Base-by-base conservation (phyloP, 2,329 filamentous ascomycete genomes). In the Sclerotinia trifoliorum region DNA sequence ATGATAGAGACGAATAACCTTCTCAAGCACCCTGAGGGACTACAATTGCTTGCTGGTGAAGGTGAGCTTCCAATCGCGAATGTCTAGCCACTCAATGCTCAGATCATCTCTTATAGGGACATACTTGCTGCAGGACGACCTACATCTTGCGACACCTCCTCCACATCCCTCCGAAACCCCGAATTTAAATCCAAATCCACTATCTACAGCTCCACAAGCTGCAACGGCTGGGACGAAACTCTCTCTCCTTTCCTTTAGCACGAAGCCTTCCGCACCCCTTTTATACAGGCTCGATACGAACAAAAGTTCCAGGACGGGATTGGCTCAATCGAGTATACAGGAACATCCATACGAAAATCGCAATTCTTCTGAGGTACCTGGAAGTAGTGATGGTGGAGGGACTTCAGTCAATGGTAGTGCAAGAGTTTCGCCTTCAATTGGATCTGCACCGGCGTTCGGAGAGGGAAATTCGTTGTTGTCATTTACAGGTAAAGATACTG, bases 1-100 rank as follows among this genome's bases (percentile, higher is more conserved):
- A 87, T 96, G 79, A 90, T 97, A 76, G 95, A 99, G 84, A 97
- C 94, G 66, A 96, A 95, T 80, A 99, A 98, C 78, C 90, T 88
- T 51, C 82, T 99, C 70, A 88, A 87, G 68, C 90, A 91, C 75
- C 94, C 92, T 32, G 88, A 88, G 48, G 92, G 92, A 32, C 94
- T 97, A 75, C 92, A 96, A 78, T 89, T 99, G 73, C 88, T 97
- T 55, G 93, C 94, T 60, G 95, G 94, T 79, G 95, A 99, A 88
- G 95, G 93, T 92, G 61, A 42, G 70, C 56, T 55, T 56, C 52
- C 70, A 70, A 68, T 65, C 10, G 29, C 51, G 21, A 44, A 49
- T 29, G 10, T 15, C 42, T 32, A 15, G 11, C 7, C 17, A 44
- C 39, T 56, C 24, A 26, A 57, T 57, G 60, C 66, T 68, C 17